Evolutionary conservation across 306 rosid species (phyloP).

Genomic region (Astragalus membranaceus): DNA sequence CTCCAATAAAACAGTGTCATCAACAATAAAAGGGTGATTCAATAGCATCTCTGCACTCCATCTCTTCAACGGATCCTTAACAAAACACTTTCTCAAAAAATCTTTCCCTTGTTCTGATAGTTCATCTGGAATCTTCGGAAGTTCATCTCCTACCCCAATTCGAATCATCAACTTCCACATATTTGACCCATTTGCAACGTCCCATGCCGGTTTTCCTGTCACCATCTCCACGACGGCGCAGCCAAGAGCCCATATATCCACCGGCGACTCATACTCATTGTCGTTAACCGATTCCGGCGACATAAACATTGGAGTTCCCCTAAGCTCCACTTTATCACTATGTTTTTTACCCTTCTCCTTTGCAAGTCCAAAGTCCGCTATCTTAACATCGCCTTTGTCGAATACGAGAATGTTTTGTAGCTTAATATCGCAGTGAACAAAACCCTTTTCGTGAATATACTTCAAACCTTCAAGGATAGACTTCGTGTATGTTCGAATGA

Average conservation of each 20-base stretch:
- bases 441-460: conserved; percentile 48
- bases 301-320: conserved; percentile 79
- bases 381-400: conserved; percentile 37
- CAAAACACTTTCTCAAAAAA: conserved; percentile 52
- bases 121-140: conserved; percentile 54
- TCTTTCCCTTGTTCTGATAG: conserved; percentile 57
- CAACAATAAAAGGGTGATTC: conserved; percentile 44
- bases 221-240: conserved; percentile 70
- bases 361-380: conserved; percentile 77
- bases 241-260: conserved; percentile 76
- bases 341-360: conserved; percentile 31
- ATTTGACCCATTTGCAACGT: conserved; percentile 15
- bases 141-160: conserved; percentile 58
- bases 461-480: conserved; percentile 45
- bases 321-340: conserved; percentile 20
- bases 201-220: conserved; percentile 67
- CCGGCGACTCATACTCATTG: conserved; percentile 47
- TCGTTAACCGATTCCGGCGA: conserved; percentile 74
- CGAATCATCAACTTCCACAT: conserved; percentile 41
- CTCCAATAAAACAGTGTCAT: not conserved
- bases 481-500: conserved; percentile 36
- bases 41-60: conserved; percentile 85
- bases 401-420: conserved; percentile 64
- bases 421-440: conserved; percentile 88
- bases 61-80: conserved; percentile 54